phyloP scores from a whole-genome alignment of 164 flowering plant genomes.

The Dillenia suffruticosa region DNA sequence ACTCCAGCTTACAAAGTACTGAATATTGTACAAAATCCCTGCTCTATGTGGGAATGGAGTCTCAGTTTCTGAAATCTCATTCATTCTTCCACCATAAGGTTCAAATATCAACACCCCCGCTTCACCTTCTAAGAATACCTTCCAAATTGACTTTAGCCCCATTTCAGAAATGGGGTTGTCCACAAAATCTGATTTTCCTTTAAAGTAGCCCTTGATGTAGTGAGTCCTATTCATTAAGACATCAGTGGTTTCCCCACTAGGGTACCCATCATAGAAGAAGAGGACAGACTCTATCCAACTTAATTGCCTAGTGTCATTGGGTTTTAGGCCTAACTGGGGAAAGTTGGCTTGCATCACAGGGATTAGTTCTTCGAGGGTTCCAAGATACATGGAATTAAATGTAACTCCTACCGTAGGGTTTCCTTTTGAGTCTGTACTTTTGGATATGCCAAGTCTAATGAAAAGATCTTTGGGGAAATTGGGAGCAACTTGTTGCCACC shows the following conservation, averaged over 20 bases:
- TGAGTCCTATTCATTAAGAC: slow-evolving; percentile 19
- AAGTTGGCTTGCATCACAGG: slow-evolving; percentile 15
- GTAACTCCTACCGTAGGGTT: slow-evolving; percentile 9
- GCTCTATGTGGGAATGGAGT: slow-evolving; percentile 15
- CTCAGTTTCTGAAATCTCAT: not conserved
- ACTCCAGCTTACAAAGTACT: slow-evolving; percentile 18
- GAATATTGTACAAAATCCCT: slow-evolving; percentile 9
- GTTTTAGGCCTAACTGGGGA: slow-evolving; percentile 24
- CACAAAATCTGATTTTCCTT: slow-evolving; percentile 47
- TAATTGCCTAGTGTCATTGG: slow-evolving; percentile 25
- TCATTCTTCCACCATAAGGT: slow-evolving; percentile 41
- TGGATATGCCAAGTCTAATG: slow-evolving; percentile 7
- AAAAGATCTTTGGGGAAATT: slow-evolving; percentile 22
- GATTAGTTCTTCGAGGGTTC: slow-evolving; percentile 6
- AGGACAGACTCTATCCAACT: slow-evolving; percentile 28
- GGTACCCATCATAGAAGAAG: slow-evolving; percentile 10
- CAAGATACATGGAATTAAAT: slow-evolving; percentile 22
- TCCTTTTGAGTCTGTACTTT: not conserved
- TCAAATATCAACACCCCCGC: slow-evolving; percentile 25
- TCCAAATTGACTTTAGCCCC: slow-evolving; percentile 33
- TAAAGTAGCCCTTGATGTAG: slow-evolving; percentile 23
- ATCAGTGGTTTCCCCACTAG: slow-evolving; percentile 4
- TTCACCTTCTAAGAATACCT: slow-evolving; percentile 25
- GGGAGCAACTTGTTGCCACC: slow-evolving; percentile 21
- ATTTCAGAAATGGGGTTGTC: slow-evolving; percentile 22